Base-by-base conservation (phyloP, 2,329 filamentous ascomycete genomes). In the Aaosphaeria arxii region DNA sequence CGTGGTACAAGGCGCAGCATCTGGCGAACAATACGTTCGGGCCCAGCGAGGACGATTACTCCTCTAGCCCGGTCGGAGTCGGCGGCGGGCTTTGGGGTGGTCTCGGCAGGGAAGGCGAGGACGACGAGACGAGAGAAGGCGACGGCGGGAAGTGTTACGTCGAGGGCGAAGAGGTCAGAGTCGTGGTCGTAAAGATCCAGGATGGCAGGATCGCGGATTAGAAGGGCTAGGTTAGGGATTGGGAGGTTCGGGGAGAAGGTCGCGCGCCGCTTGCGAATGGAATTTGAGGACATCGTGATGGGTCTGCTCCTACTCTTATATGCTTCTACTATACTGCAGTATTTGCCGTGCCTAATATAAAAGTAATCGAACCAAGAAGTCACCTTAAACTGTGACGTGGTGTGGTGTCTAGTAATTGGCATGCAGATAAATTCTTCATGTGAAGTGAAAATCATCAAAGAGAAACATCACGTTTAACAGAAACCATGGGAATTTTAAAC, bases 171-270 rank as follows among this genome's bases (percentile, higher is more conserved):
- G 88, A 94, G 66, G 91, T 95, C 1, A 80, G 88, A 43, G 91
- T 96, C 5, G 89, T 97, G 32, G 82, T 92, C 5, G 94, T 97
- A 6, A 83, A 81, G 59, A 89, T 97, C 58, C 82, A 80, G 60
- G 89, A 91, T 66, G 91, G 94, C 43, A 81, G 91, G 62, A 95
- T 95, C 61, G 91, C 88, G 56, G 94, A 96, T 69, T 96, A 88
- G 88, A 96, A 96, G 75, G 92, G 94, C n/a, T 83, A 85, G 11
- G 90, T 97, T 4, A 83, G 87, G 60, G 92, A 97, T 66, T 97
- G 84, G 83, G 65, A 62, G 17, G 48, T 63, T 6, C 47, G 63
- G 17, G 44, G n/a, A 4, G 50, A 30, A 9, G 40, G 33, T n/a
- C 13, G 40, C 17, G 32, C 42, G 30, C 7, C 9, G 5, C 29